Base-by-base conservation (phyloP, 2,329 filamentous ascomycete species). In the Scedosporium apiospermum region DNA sequence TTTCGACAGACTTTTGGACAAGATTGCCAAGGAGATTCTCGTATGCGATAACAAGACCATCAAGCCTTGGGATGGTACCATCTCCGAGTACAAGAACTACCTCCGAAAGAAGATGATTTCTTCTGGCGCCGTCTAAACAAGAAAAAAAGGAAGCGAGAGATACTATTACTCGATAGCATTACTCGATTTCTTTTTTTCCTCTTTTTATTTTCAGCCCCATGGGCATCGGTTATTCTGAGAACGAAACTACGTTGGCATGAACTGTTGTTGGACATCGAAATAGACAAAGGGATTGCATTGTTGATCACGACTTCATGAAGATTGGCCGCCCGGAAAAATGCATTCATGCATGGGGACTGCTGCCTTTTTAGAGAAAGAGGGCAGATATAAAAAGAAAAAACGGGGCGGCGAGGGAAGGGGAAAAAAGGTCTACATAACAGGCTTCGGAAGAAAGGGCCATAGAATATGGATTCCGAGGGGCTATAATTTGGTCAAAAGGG, bases 1-100 rank as follows among this genome's bases (percentile, higher is more conserved):
- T 23, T 5, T 12, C 4, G 44, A 63, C 63, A 96, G 93, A 82
- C 82, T 99, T 72, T 87, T 99, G 68, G 95, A 99, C 86, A 97
- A 96, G 84, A 98, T 99, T 76, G 95, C 95, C 70, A 99, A 99
- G 85, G 91, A 99, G 77, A 99, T 99, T 77, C 87, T 99, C 80
- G 95, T 99, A 63, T 99, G 96, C 78, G 95, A 99, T 81, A 92
- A 99, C 87, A 92, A 93, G 84, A 93, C 92, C 14, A 92, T 98
- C 70, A 87, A 84, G 70, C 79, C 86, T 71, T 99, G 95, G 95
- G 88, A 93, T 66, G 93, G 93, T 70, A 80, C 78, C 67, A 99
- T 99, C 72, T 88, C 88, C 69, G 88, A 92, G 65, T 99, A 99
- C 90, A 99, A 99, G 90, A 90, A 96, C 80, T 87, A 97, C 79